These are phyloP conservation scores for Babesia caballi DNA, from an alignment of 169 alveolate genomes.

Conservation along the genomic window DNA sequence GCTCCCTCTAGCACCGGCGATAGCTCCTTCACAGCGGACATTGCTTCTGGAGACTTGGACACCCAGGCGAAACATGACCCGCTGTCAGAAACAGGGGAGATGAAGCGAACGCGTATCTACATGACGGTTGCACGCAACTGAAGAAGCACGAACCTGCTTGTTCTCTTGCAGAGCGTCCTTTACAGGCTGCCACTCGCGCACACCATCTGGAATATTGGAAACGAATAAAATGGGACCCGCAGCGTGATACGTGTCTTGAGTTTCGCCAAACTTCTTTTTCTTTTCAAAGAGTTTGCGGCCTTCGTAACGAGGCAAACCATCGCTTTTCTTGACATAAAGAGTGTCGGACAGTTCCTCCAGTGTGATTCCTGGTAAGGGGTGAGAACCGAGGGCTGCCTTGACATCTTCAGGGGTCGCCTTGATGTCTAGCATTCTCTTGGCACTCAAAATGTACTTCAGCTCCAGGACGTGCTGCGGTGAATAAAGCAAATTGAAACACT, in stretches of 20 bases:
- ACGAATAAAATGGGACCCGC: constrained; percentile 52
- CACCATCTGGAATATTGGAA: constrained; percentile 44
- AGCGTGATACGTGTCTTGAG: constrained; percentile 57
- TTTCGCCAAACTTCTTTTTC: constrained; percentile 63
- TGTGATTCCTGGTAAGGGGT: constrained; percentile 11
- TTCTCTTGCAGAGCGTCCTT: constrained; percentile 46
- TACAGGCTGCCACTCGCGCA: constrained; percentile 40
- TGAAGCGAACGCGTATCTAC: constrained; percentile 50
- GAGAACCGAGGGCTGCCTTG: constrained; percentile 8
- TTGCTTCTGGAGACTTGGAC: constrained; percentile 28
- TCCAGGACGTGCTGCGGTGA: constrained; percentile 46
- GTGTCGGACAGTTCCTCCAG: constrained; percentile 36
- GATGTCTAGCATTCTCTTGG: constrained; percentile 58
- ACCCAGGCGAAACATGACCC: constrained; percentile 61
- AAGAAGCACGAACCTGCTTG: constrained; percentile 1
- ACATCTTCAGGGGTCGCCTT: constrained; percentile 60
- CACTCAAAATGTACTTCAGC: constrained; percentile 55
- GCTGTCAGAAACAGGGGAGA: constrained; percentile 46
- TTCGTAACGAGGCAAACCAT: constrained; percentile 47
- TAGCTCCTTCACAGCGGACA: constrained; percentile 30
- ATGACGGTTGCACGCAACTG: neutral
- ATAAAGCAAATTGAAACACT: neutral
- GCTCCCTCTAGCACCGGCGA: constrained; percentile 15
- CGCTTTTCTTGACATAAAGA: constrained; percentile 23
- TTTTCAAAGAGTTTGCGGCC: constrained; percentile 49